Evolutionary conservation across 179 eudicot genomes (phyloP).

Genomic region (Silene noctiflora): DNA sequence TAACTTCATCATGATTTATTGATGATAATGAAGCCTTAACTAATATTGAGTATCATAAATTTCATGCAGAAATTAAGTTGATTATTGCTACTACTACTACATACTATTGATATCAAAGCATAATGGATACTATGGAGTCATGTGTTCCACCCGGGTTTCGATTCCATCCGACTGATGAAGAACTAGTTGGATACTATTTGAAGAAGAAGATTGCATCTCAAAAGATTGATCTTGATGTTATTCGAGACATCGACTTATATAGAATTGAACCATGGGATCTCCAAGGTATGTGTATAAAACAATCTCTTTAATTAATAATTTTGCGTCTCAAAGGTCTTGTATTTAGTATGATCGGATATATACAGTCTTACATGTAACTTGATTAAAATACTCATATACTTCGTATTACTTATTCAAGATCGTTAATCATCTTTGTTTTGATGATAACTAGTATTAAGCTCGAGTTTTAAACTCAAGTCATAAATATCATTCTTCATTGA

Average conservation of each 20-base stretch:
- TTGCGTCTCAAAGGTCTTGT: neutral
- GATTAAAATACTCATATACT: neutral
- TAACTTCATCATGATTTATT: conserved; percentile 28
- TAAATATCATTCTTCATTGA: too few relatives aligned
- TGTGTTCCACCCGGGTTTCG: conserved; percentile 94
- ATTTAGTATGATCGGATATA: neutral
- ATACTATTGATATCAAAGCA: neutral
- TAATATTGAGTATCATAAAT: conserved; percentile 25
- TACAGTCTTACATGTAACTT: neutral
- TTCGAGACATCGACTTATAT: conserved; percentile 83
- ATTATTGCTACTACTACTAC: neutral
- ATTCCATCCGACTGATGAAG: conserved; percentile 86
- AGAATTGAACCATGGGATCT: conserved; percentile 98
- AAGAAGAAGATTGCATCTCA: conserved; percentile 91
- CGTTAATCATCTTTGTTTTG: neutral
- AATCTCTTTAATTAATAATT: neutral
- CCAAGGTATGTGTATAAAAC: conserved; percentile 44
- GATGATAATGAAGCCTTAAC: conserved; percentile 29
- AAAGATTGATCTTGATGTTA: conserved; percentile 90
- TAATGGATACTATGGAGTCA: conserved; percentile 55
- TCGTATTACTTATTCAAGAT: neutral
- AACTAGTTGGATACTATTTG: conserved; percentile 86
- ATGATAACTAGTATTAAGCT: neutral
- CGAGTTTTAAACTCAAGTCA: too few relatives aligned
- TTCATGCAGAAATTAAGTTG: conserved; percentile 32